Base-by-base conservation (phyloP, 257 asterid genomes). In the Nemophila menziesii region DNA sequence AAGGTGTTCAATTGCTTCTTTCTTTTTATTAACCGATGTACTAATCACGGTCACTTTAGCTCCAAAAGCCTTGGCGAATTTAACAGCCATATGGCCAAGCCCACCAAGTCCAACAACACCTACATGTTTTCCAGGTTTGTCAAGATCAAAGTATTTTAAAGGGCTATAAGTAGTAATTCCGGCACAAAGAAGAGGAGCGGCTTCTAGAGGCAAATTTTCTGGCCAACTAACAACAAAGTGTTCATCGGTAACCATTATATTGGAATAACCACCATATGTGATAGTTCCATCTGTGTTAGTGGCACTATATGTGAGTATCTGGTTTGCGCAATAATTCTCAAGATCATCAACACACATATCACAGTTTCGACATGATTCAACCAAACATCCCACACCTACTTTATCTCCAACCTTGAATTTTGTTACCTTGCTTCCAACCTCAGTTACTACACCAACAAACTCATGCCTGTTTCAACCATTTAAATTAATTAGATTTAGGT, bases 371-470 rank as follows among this genome's bases (percentile, higher is more conserved):
- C 92, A 79, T 0, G 92, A 79, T 53, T 75, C 78, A 0, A 73
- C 78, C 52, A 76, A 9, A 67, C 86, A 70, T 12, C 92, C 92
- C 0, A 79, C 76, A 0, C 92, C 80, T 0, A 73, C 80, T 41
- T 65, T 75, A 52, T 79, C 86, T 1, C 92, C 92, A 0, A 65
- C 70, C 51, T 73, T 73, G 49, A 73, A 36, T 14, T 68, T 73
- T 16, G 56, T 36, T 12, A 79, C 92, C 44, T 71, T 60, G 55
- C 55, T 65, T 0, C 92, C 92, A 0, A 79, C 72, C 49, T 68
- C 86, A 0, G 82, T 79, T 20, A 68, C 92, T 14, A 57, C 63
- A 0, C 86, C 92, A 13, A 67, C 80, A 39, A 79, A 71, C 58
- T 75, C 92, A 37, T 79, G 86, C 65, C 92, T 79, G 67, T 10